Evolutionary conservation across 2,329 filamentous ascomycete genomes (phyloP), one percentile per base, ranked within the genome.

Genomic region (Rhytidhysteron rufulum): DNA sequence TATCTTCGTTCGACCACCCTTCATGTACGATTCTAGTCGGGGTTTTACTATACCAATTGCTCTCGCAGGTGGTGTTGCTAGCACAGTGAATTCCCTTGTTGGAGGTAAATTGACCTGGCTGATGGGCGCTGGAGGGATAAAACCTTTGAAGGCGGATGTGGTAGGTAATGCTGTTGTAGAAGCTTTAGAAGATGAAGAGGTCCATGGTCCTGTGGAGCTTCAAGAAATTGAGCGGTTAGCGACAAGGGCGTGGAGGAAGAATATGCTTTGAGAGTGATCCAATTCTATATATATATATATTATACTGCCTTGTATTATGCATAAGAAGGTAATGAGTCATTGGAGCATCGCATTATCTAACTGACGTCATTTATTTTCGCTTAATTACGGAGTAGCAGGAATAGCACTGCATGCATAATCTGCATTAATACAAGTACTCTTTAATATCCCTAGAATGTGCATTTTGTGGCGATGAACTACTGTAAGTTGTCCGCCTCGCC

Each of bases 121-220:
- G 46, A 81, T 97, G 70, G 93, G 91, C 1, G 79, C 86, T 0
- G 88, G 85, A 22, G 89, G 83, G 1, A 79, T 85, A 37, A 95
- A 95, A 71, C 91, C 93, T 4, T 66, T 96, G 34, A 88, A 89
- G 70, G 91, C 84, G 2, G 90, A 96, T 62, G 65, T 83, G 5
- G 91, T 97, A 2, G 90, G 87, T 1, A 85, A 95, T 63, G 90
- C 91, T 0, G 83, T 95, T 1, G 85, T 97, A 1, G 89, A 97
- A 69, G 88, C 87, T 16, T 73, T 97, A 44, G 79, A 79, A 36
- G 86, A 95, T 53, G 81, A 85, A 30, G 68, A 69, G 1, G 77
- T 88, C 0, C 82, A 77, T 43, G 93, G 93, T 0, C 81, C 83
- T 0, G 77, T 97, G 1, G 88, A 91, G 58, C 80, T 86, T 3